Evolutionary conservation across 495 filamentous ascomycete species (phyloP), one percentile per base, ranked within the genome.

Genomic region (Clohesyomyces aquaticus): DNA sequence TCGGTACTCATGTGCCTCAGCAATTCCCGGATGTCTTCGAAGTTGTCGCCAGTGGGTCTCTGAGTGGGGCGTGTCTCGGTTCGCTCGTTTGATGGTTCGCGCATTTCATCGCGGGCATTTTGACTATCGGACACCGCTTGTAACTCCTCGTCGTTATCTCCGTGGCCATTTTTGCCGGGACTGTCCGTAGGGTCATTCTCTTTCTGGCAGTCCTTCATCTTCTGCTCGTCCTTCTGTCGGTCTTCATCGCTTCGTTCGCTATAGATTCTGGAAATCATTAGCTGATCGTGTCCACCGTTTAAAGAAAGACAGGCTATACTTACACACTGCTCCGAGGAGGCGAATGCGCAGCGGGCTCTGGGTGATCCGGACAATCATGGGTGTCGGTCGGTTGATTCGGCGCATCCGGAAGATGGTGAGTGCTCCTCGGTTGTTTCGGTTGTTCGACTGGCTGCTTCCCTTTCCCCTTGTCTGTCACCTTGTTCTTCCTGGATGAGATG

Each of bases 11-110:
- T 61, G 19, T 27, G 9, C 32, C n/a, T 42, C 1, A 61, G 29
- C n/a, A n/a, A n/a, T n/a, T n/a, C n/a, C n/a, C n/a, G n/a, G n/a
- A 27, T 25, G 27, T 61, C 47, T 46, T 53, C 53, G 45, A 29
- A 22, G 21, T 22, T n/a, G 25, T 28, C 23, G 16, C 8, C 10
- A 22, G 28, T 3, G n/a, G 14, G 32, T 6, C 32, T 38, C 32
- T 6, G 32, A 14, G 14, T 38, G 32, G 6, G 32, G 32, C 32
- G 32, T 38, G 32, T 38, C 32, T 6, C n/a, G n/a, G n/a, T n/a
- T n/a, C n/a, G n/a, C n/a, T 9, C 3, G 46, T 49, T 2, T 22
- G 9, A 49, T 19, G 6, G 3, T 49, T 49, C 2, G 16, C 28
- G 16, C 23, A 10, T 52, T 52, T 16, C 28, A 1, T 16, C 18